These are phyloP conservation scores for Coix lacrymajobi DNA, from an alignment of 176 grass and related monocot genomes.

Conservation along the genomic window DNA sequence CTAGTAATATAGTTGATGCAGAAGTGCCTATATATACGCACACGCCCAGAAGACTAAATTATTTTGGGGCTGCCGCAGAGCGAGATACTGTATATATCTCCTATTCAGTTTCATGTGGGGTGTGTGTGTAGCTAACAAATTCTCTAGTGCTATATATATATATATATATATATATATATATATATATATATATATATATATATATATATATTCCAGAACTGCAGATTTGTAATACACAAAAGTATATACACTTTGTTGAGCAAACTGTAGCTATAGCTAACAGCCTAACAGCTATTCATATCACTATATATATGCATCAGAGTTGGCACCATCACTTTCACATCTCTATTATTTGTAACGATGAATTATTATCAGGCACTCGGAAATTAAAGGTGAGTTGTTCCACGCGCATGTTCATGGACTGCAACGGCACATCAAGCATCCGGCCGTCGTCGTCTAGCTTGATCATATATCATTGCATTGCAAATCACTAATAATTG, in stretches of 20 bases:
- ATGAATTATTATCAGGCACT: not conserved
- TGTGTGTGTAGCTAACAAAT: no score
- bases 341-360: not conserved
- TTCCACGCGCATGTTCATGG: not conserved
- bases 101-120: no score
- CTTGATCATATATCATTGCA: not conserved
- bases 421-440: not conserved
- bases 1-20: no score
- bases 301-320: not conserved
- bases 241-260: not conserved
- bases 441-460: not conserved
- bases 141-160: not conserved
- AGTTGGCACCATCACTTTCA: not conserved
- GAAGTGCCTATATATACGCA: no score
- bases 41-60: no score
- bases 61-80: not conserved
- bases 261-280: not conserved
- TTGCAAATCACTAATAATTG: not conserved
- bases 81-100: no score
- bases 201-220: not conserved
- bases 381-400: not conserved
- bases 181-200: no score
- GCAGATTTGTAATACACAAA: not conserved
- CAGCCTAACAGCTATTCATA: not conserved
- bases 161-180: no score